Percentiles rank a stretch among this genome's conserved stretches.
phyloP scores from a whole-genome alignment of 495 filamentous ascomycete species.

The Podospora pseudoanserina region DNA sequence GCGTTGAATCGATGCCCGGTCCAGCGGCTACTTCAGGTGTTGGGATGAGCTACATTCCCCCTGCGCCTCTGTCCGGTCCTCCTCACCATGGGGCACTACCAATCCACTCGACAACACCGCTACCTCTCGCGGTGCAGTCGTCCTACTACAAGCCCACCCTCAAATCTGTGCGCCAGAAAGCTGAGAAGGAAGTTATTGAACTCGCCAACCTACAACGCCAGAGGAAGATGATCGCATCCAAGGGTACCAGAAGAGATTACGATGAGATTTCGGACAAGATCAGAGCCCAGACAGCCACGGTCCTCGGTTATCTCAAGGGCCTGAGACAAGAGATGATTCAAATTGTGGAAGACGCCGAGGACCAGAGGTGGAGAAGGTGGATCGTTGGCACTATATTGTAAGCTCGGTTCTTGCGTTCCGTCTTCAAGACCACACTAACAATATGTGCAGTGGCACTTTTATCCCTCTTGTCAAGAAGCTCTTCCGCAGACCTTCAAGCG shows the following conservation, averaged over 20 bases:
- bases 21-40: constrained; percentile 1
- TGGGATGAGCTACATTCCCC: not conserved
- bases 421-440: not conserved
- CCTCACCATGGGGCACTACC: not conserved
- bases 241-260: not conserved
- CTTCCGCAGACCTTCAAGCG: constrained; percentile 39
- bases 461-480: constrained; percentile 41
- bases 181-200: constrained; percentile 37
- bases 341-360: constrained; percentile 33
- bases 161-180: constrained; percentile 19
- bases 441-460: constrained; percentile 34
- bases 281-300: constrained; percentile 33
- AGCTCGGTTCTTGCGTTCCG: constrained; percentile 15
- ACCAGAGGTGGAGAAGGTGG: constrained; percentile 42
- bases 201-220: constrained; percentile 33
- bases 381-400: constrained; percentile 41
- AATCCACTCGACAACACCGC: not conserved
- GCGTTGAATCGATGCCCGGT: constrained; percentile 7
- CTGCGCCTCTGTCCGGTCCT: not conserved
- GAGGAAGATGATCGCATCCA: constrained; percentile 7
- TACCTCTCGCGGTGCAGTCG: not conserved
- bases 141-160: constrained; percentile 15
- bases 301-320: constrained; percentile 32
- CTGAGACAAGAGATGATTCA: constrained; percentile 32
- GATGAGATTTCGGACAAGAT: constrained; percentile 31